Evolutionary conservation across 352 stramenopile genomes (phyloP), one percentile per base, ranked within the genome.

Genomic region (Phytophthora sansomeana): DNA sequence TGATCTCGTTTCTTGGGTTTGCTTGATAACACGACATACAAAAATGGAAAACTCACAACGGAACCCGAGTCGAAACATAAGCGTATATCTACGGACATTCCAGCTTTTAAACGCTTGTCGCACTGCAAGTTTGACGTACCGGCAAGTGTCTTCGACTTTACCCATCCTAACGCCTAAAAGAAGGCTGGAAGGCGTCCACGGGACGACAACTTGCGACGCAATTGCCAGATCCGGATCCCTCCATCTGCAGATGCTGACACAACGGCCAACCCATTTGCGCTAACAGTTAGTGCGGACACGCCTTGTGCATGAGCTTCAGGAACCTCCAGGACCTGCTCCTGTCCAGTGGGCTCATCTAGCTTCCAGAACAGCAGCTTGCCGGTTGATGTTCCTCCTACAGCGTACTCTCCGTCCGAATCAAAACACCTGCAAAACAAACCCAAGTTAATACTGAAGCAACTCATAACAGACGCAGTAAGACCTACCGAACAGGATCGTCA

Each of bases 301-400:
- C 83, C 80, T 21, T 87, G 71, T 19, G 78, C 47, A 38, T 93
- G 83, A 1, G 83, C 83, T 41, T 89, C 83, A n/a, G 81, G 75
- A 49, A 95, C 92, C 58, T 92, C 78, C 47, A 91, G 80, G 47
- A 93, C 78, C 30, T 89, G 79, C 53, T 89, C 83, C 39, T 81
- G 72, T 0, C 75, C 74, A n/a, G 61, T 75, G n/a, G 80, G 69
- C 32, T 92, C 85, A 63, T 92, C 82, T 5, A 96, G 74, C 53
- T 92, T 92, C 87, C 87, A 96, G 64, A 94, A 88, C 35, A 93
- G 63, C 13, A 94, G 53, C 50, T 91, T 91, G 58, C 87, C 87
- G 1, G 80, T 91, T 8, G 85, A 83, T 9, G 84, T 90, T 4
- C 87, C 87, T 29, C 81, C 87, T 5, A 94, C 75, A 4, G 86